These are phyloP conservation scores for Curvularia spicifera DNA, from an alignment of 2,329 filamentous ascomycete genomes.

Conservation along the genomic window DNA sequence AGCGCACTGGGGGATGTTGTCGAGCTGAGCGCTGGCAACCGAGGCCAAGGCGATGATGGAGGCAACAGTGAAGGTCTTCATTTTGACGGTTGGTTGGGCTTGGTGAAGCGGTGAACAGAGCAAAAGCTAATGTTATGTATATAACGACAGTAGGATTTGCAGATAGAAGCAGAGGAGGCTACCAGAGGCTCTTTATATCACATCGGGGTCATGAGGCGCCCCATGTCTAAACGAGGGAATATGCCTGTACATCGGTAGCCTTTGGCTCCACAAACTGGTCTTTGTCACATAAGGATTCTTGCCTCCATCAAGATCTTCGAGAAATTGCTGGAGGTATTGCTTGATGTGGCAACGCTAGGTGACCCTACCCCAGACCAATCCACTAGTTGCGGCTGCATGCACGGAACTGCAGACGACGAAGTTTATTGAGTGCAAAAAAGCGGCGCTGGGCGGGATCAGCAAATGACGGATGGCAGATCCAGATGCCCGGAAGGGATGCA, in stretches of 20 bases:
- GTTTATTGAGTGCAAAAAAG: slow-evolving; percentile 9
- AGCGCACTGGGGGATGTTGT: slow-evolving; percentile 55
- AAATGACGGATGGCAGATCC: not conserved
- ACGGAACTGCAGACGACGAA: slow-evolving; percentile 7
- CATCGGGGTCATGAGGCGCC: slow-evolving; percentile 16
- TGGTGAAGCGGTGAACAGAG: slow-evolving; percentile 19
- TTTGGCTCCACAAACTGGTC: slow-evolving; percentile 15
- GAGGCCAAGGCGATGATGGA: slow-evolving; percentile 53
- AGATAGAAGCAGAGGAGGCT: slow-evolving; percentile 8
- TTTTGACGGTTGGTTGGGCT: slow-evolving; percentile 33
- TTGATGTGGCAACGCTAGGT: slow-evolving; percentile 18
- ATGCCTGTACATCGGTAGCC: slow-evolving; percentile 18
- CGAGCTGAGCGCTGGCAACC: slow-evolving; percentile 55
- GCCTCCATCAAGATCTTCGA: slow-evolving; percentile 20
- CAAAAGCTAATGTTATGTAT: slow-evolving; percentile 20
- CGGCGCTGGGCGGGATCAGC: slow-evolving; percentile 3
- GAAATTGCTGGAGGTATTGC: slow-evolving; percentile 23
- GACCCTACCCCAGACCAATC: slow-evolving; percentile 17
- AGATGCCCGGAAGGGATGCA: slow-evolving; percentile 4
- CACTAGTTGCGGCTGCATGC: slow-evolving; percentile 13
- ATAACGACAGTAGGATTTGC: slow-evolving; percentile 25
- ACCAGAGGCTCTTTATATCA: slow-evolving; percentile 29
- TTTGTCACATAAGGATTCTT: slow-evolving; percentile 33
- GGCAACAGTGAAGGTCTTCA: slow-evolving; percentile 49
- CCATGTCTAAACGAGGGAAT: slow-evolving; percentile 15